Evolutionary conservation across 2,329 filamentous ascomycete species (phyloP).

Genomic region (Ramularia endophylla): DNA sequence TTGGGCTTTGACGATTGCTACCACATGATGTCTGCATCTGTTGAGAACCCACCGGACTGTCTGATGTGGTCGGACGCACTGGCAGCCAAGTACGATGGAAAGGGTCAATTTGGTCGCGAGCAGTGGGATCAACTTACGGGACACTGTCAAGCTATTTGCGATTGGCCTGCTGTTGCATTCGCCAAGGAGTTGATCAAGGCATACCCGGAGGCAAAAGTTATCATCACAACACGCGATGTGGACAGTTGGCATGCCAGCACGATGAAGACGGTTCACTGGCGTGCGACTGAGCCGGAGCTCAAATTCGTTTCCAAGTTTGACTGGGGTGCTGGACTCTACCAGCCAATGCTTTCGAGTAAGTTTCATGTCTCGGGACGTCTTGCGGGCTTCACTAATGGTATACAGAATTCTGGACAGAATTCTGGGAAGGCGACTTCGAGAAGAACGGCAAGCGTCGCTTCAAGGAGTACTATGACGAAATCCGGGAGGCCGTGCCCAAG

Average conservation of each 20-base stretch:
- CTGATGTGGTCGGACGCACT: constrained; percentile 67
- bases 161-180: constrained; percentile 63
- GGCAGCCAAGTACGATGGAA: constrained; percentile 55
- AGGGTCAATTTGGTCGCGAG: constrained; percentile 57
- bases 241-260: constrained; percentile 59
- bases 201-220: constrained; percentile 66
- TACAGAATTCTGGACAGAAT: constrained; percentile 58
- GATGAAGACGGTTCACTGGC: constrained; percentile 64
- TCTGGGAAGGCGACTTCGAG: constrained; percentile 63
- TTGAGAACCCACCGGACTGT: constrained; percentile 62
- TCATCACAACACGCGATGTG: constrained; percentile 61
- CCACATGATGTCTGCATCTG: constrained; percentile 66
- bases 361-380: constrained; percentile 11
- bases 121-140: constrained; percentile 66
- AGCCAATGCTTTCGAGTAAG: constrained; percentile 58
- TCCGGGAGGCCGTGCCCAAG: constrained; percentile 42
- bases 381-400: constrained; percentile 6
- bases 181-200: constrained; percentile 64
- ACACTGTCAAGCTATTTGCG: constrained; percentile 60
- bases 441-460: constrained; percentile 60
- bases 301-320: constrained; percentile 49
- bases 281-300: constrained; percentile 58
- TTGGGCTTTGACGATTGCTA: constrained; percentile 64
- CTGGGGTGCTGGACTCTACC: constrained; percentile 63
- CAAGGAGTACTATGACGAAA: constrained; percentile 49